phyloP scores from a whole-genome alignment of 192 early-diverging fungal species.

The Chytriomyces hyalinus region DNA sequence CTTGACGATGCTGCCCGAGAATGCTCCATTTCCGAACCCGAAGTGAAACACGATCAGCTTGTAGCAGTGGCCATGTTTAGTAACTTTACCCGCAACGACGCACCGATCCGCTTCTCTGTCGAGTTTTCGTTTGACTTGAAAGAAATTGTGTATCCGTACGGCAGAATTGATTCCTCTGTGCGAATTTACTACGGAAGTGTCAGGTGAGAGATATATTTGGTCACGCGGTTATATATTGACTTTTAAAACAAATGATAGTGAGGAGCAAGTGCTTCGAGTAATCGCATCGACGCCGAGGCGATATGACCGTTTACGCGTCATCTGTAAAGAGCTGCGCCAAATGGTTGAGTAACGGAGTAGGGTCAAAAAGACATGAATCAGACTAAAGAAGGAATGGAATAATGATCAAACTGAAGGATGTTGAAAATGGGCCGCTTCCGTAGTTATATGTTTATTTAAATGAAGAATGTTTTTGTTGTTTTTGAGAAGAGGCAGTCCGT shows the following conservation, averaged over 20 bases:
- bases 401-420: too few species aligned
- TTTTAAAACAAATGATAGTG: not conserved
- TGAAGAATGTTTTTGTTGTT: too few species aligned
- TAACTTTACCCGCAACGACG: not conserved
- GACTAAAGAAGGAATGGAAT: too few species aligned
- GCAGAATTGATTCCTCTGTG: not conserved
- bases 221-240: not conserved
- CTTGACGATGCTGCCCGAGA: conserved; percentile 17
- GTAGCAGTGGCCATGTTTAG: conserved; percentile 2
- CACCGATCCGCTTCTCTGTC: not conserved
- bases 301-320: not conserved
- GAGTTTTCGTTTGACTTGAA: conserved; percentile 14
- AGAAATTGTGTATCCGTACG: conserved; percentile 12
- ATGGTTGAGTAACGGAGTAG: not conserved
- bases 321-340: not conserved
- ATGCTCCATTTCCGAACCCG: not conserved
- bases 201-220: not conserved
- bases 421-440: too few species aligned
- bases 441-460: too few species aligned
- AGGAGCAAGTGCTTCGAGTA: not conserved
- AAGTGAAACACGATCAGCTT: not conserved
- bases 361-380: too few species aligned
- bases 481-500: too few species aligned
- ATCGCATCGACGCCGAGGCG: not conserved
- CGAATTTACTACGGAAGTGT: not conserved